Percentiles rank a stretch among this genome's conserved stretches.
Evolutionary conservation across 345 rosid genomes (phyloP).

Genomic region (Draba incana): DNA sequence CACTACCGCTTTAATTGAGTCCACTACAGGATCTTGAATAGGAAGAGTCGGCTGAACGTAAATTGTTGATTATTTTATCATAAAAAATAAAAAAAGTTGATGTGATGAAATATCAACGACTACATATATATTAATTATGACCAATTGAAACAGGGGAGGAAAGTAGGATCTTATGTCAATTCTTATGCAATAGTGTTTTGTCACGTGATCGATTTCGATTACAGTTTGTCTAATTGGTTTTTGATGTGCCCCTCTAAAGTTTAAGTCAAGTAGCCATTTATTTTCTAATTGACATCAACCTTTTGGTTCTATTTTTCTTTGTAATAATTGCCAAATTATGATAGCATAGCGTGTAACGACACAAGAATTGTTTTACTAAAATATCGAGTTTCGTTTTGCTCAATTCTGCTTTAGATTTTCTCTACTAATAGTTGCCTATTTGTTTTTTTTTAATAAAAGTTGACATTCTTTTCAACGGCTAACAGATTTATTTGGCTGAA

Average conservation of each 20-base stretch:
- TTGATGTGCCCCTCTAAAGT: conserved; percentile 1
- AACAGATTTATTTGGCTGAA: too few relatives aligned
- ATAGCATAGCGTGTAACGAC: background rate
- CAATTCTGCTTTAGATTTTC: background rate
- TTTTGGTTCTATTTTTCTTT: conserved; percentile 12
- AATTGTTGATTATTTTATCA: too few relatives aligned
- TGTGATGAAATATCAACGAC: background rate
- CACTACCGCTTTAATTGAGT: conserved; percentile 78
- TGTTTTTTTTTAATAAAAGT: too few relatives aligned
- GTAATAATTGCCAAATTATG: background rate
- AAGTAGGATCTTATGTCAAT: too few relatives aligned
- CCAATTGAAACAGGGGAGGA: too few relatives aligned
- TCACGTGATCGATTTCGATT: conserved; percentile 21
- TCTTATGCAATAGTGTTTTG: background rate
- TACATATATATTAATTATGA: too few relatives aligned
- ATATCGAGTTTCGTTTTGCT: background rate
- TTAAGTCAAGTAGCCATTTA: conserved; percentile 24
- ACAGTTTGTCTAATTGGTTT: conserved; percentile 20
- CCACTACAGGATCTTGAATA: conserved; percentile 85
- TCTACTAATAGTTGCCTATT: background rate
- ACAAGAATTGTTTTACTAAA: background rate
- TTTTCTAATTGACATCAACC: conserved; percentile 9
- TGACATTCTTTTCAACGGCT: background rate
- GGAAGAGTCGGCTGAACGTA: conserved; percentile 86
- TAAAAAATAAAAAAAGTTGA: background rate